Evolutionary conservation across 495 filamentous ascomycete species (phyloP).

Genomic region (Stereocaulon alpinum): DNA sequence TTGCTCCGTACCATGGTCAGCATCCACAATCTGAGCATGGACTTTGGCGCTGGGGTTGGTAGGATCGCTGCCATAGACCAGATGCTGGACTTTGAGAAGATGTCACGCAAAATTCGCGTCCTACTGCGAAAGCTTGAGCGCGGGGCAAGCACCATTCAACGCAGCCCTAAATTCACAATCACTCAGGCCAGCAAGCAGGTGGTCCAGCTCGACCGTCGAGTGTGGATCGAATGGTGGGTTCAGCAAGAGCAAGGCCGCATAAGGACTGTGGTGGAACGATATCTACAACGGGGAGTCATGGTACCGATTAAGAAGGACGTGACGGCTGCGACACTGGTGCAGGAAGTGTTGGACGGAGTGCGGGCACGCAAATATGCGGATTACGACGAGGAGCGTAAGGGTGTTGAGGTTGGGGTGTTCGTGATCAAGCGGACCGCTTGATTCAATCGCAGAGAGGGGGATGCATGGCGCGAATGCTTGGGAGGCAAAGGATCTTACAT

Average conservation of each 20-base stretch:
- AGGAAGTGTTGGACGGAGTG: slow-evolving; percentile 56
- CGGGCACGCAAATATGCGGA: slow-evolving; percentile 37
- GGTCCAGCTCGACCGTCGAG: slow-evolving; percentile 43
- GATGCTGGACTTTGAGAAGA: slow-evolving; percentile 48
- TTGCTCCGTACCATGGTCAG: slow-evolving; percentile 55
- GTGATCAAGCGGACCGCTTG: slow-evolving; percentile 42
- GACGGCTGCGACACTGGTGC: slow-evolving; percentile 44
- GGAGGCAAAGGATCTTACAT: too few species aligned
- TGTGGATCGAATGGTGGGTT: slow-evolving; percentile 63
- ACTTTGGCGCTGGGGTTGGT: slow-evolving; percentile 47
- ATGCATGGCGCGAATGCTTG: too few species aligned
- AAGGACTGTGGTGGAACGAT: slow-evolving; percentile 46
- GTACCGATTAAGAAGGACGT: slow-evolving; percentile 33
- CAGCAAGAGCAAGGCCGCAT: slow-evolving; percentile 61
- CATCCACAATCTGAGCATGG: slow-evolving; percentile 50
- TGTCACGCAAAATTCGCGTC: slow-evolving; percentile 40
- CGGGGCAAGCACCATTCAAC: slow-evolving; percentile 19
- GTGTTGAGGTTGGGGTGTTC: slow-evolving; percentile 53
- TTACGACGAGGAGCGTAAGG: slow-evolving; percentile 35
- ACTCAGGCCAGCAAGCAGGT: slow-evolving; percentile 43
- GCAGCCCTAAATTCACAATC: slow-evolving; percentile 37
- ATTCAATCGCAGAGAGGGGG: not conserved
- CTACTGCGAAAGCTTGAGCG: slow-evolving; percentile 38
- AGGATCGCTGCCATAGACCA: slow-evolving; percentile 46
- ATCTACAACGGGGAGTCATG: slow-evolving; percentile 44